phyloP scores from a whole-genome alignment of 768 basidiomycete genomes.

The Harrya chromipes region DNA sequence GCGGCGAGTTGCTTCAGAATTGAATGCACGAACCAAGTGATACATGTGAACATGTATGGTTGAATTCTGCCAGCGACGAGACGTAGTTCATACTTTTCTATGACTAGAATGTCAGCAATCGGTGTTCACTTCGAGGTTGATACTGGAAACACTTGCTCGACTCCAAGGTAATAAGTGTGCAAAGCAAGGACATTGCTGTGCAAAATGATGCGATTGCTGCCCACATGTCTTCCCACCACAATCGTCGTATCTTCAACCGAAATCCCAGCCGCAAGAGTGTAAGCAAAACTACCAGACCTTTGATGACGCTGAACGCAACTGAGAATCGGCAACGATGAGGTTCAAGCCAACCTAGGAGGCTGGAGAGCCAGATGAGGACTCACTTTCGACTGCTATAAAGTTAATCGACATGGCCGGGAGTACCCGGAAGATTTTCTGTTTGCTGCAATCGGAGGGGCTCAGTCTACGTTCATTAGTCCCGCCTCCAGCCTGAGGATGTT shows the following conservation, averaged over 20 bases:
- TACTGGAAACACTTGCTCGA: slow-evolving; percentile 1
- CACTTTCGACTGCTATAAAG: slow-evolving; percentile 2
- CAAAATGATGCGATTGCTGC: slow-evolving; percentile 11
- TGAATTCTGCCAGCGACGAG: background rate
- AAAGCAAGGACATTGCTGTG: background rate
- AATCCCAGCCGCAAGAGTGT: slow-evolving; percentile 15
- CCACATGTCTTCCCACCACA: slow-evolving; percentile 27
- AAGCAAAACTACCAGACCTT: slow-evolving; percentile 6
- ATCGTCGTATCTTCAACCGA: slow-evolving; percentile 12
- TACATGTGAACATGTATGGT: slow-evolving; percentile 7
- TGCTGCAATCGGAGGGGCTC: too few species aligned
- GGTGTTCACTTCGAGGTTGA: too few species aligned
- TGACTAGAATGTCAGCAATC: background rate
- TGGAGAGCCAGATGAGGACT: background rate
- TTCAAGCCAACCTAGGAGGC: background rate
- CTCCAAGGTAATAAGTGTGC: background rate
- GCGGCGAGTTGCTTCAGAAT: background rate
- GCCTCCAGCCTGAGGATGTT: background rate
- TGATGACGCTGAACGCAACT: slow-evolving; percentile 6
- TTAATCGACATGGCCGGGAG: slow-evolving; percentile 3
- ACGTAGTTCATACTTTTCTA: background rate
- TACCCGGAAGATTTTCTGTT: background rate
- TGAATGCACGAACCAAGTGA: slow-evolving; percentile 9
- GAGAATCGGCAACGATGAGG: background rate
- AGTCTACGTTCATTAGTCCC: background rate